These are phyloP conservation scores for Sporothrix schenckii DNA, from an alignment of 2,329 filamentous ascomycete genomes.

Conservation along the genomic window DNA sequence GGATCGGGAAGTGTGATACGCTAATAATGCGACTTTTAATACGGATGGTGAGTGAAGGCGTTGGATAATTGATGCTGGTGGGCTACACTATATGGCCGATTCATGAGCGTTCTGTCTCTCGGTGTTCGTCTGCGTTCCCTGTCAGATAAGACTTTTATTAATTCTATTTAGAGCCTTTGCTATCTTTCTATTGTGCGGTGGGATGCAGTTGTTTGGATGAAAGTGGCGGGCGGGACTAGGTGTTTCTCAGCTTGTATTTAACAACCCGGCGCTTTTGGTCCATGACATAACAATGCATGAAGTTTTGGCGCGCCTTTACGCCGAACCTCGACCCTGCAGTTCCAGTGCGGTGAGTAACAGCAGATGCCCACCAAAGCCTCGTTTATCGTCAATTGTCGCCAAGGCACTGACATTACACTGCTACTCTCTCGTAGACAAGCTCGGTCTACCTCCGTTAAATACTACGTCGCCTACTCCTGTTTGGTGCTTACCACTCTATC, in stretches of 20 bases:
- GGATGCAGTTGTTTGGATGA: neutral
- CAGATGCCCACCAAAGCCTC: neutral
- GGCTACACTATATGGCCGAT: neutral
- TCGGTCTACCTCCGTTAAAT: neutral
- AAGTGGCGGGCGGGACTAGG: neutral
- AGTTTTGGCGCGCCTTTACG: neutral
- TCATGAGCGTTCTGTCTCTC: neutral
- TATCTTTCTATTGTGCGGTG: neutral
- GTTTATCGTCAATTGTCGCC: neutral
- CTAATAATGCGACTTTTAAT: neutral
- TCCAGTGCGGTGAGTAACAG: neutral
- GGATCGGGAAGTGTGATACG: neutral
- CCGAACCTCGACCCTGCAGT: neutral
- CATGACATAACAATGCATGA: neutral
- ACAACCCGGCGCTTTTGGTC: neutral
- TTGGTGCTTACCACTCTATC: neutral
- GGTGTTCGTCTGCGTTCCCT: neutral
- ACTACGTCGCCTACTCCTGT: neutral
- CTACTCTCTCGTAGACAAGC: neutral
- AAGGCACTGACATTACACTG: neutral
- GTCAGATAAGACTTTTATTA: neutral
- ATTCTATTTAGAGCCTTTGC: neutral
- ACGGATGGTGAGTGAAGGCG: neutral
- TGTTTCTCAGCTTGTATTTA: conserved; percentile 6
- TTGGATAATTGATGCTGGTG: neutral